phyloP scores from a whole-genome alignment of 208 protist genomes.

The Crithidia fasciculata region DNA sequence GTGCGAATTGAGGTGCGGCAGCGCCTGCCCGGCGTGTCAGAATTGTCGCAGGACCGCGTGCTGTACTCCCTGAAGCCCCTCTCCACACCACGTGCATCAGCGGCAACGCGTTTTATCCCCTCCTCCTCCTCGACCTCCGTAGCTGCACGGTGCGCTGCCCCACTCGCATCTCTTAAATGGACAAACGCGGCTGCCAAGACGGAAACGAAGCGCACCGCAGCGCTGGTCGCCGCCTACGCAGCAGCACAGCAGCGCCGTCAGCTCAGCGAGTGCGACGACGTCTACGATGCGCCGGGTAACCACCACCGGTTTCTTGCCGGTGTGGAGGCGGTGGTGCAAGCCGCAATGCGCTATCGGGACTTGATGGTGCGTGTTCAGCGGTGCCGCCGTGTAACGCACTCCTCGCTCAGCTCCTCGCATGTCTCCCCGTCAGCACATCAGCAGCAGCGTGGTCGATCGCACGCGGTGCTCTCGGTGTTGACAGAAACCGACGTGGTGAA shows the following conservation, averaged over 20 bases:
- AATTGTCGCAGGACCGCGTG: constrained; percentile 11
- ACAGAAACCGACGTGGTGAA: constrained; percentile 2
- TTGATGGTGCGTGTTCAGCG: neutral
- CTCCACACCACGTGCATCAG: no score
- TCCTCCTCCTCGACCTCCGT: neutral
- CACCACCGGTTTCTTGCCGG: neutral
- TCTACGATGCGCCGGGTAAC: neutral
- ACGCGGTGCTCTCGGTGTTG: constrained; percentile 32
- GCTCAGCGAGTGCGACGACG: constrained; percentile 2
- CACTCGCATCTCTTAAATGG: neutral
- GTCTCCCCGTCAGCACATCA: neutral
- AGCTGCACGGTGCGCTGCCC: no score
- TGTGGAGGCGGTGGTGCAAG: constrained; percentile 27
- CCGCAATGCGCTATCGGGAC: constrained; percentile 17
- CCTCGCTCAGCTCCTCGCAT: neutral
- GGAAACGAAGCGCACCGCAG: constrained; percentile 10
- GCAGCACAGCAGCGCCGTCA: constrained; percentile 1
- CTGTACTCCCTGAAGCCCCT: constrained; percentile 11
- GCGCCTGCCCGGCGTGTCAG: constrained; percentile 7
- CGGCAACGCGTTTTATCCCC: neutral
- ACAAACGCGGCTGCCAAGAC: neutral
- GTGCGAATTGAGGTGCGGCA: constrained; percentile 15
- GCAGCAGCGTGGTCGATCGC: constrained; percentile 6
- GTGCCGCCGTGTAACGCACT: neutral
- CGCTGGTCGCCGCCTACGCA: neutral